Evolutionary conservation across 805 yeast species (phyloP), one percentile per base, ranked within the genome.

Genomic region (Lachancea kluyveri): DNA sequence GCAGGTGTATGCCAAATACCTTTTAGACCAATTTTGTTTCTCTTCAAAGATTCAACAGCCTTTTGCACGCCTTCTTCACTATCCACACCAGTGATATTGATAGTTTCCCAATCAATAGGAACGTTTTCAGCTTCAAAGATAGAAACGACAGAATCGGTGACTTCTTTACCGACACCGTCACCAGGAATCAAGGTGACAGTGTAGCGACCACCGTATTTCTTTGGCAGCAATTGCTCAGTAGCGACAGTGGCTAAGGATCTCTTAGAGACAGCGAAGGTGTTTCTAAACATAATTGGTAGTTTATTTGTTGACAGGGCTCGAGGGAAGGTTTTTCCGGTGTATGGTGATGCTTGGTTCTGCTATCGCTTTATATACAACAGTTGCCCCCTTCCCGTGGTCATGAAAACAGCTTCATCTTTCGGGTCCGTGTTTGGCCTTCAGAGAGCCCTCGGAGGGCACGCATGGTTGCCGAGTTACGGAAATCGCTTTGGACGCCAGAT

Each of bases 81-180:
- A 39, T 70, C 70, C 35, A 65, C 46, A 46, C 77, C 79, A 8
- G 78, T 67, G 42, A 83, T 79, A 48, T 82, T 82, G 41, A 82
- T 76, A 32, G 74, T 72, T 62, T 92, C 97, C 82, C 92, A 92
- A 50, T 87, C 95, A 46, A 90, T 79, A 48, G 98, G 98, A 26
- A 92, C 81, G 46, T 75, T 77, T 64, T 83, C 87, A 42, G 85
- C 75, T 57, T 78, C 73, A 72, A 90, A 90, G 59, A 90, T 83
- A 47, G 85, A 75, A 62, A 82, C 79, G 40, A 90, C 98, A 16
- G 96, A 82, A 61, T 83, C 90, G 38, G 97, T 81, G 59, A 88
- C 84, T 68, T 88, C 96, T 57, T 79, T 80, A 63, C 98, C 98
- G 47, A 88, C 82, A 74, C 97, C 97, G 59, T 90, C 98, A 65